Base-by-base conservation (phyloP, 177 flowering plant species). In the Vitis hybrid region DNA sequence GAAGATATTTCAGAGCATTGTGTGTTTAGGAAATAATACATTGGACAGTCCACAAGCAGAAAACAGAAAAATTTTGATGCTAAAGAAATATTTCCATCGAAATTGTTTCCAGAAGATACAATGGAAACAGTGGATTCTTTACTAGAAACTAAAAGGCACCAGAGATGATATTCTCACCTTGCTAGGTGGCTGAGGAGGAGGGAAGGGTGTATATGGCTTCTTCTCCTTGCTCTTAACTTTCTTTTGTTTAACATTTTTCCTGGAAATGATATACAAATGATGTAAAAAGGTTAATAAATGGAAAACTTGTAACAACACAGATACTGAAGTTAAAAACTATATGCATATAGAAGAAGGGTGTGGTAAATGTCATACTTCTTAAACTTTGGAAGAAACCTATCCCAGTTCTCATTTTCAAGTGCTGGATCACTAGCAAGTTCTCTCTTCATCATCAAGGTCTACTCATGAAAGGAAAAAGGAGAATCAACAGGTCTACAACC, bases 121-220 rank as follows among this genome's bases (percentile, higher is more conserved):
- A 32, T 48, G 46, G 66, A 65, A 19, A 14, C 4, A 72, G 30
- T 27, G n/a, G 58, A 49, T 32, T 9, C 12, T 48, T 15, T 12
- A 62, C 3, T 4, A 35, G 56, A 24, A 57, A 54, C 52, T 13
- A 9, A 15, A 46, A 72, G 21, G 10, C 52, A 10, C 0, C 2
- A 30, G 62, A 64, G 64, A 51, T 54, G 55, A 2, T 32, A 35
- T 27, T 52, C 79, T 85, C n/a, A 93, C 99, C 94, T 93, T 91
- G 63, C 97, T 90, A 73, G 97, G 99, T 60, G 56, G 96, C 75
- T 83, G 99, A 72, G 96, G 94, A 68, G 98, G 98, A 66, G 99
- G 99, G 84, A 90, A 93, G 4, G 99, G 98, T 24, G 97, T 91
- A 72, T 93, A 91, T 58, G 88, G 88, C 81, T 89, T 91, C 97